Conservation (phyloP, 176 grass and related monocot genomes). For the Aegilops tauschii region DNA sequence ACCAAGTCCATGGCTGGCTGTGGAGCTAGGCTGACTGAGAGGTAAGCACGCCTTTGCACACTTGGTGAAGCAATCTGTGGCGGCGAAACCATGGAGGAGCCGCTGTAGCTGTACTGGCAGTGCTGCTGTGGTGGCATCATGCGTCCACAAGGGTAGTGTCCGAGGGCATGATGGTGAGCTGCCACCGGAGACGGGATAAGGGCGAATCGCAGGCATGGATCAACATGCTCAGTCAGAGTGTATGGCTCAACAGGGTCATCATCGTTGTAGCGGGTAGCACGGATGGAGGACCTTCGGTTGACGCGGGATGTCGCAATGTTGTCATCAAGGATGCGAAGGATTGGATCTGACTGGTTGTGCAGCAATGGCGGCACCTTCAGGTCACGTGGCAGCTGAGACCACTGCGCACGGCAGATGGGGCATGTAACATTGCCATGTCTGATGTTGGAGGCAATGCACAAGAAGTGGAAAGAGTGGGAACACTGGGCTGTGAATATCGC, state of each 20-base stretch:
- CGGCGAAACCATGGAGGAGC: slow-evolving; percentile 46
- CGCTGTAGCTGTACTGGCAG: slow-evolving; percentile 56
- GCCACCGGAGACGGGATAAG: slow-evolving; percentile 47
- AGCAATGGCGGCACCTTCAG: slow-evolving; percentile 58
- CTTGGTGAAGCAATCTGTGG: slow-evolving; percentile 39
- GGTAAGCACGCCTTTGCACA: slow-evolving; percentile 53
- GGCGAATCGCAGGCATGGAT: slow-evolving; percentile 58
- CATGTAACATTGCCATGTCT: slow-evolving; percentile 83
- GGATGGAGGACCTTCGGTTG: slow-evolving; percentile 75
- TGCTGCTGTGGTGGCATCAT: slow-evolving; percentile 49
- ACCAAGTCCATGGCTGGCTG: slow-evolving; percentile 81
- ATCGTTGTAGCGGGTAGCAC: slow-evolving; percentile 73
- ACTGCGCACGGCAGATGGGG: slow-evolving; percentile 88
- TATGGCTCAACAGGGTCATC: slow-evolving; percentile 79
- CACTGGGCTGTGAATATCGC: slow-evolving; percentile 78
- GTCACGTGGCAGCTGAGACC: slow-evolving; percentile 84
- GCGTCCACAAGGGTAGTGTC: slow-evolving; percentile 43
- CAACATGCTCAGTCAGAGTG: slow-evolving; percentile 34
- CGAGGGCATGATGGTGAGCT: slow-evolving; percentile 29
- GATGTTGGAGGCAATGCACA: slow-evolving; percentile 90
- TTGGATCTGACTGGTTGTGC: slow-evolving; percentile 63
- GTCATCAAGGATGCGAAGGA: slow-evolving; percentile 94
- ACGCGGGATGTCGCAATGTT: slow-evolving; percentile 84
- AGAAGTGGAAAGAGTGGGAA: slow-evolving; percentile 81
- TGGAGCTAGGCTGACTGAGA: slow-evolving; percentile 70